These are phyloP conservation scores for Thalia dealbata DNA, from an alignment of 176 grass and related monocot species.

Conservation along the genomic window DNA sequence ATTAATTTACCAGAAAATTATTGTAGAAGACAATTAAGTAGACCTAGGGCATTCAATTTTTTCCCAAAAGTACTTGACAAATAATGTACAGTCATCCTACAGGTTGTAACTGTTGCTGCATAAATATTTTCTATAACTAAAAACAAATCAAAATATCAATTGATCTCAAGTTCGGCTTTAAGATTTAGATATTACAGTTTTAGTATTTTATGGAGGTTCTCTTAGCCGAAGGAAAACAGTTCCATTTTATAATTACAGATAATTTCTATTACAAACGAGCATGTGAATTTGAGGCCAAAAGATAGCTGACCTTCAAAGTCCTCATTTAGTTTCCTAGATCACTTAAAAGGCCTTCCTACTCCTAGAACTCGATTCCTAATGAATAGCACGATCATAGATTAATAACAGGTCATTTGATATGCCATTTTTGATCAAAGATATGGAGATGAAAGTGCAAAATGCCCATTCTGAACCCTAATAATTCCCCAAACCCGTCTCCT, in stretches of 20 bases:
- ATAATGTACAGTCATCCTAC: neutral
- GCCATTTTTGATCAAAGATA: slow-evolving; percentile 84
- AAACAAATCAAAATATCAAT: neutral
- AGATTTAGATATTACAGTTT: too few relatives aligned
- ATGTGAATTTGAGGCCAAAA: neutral
- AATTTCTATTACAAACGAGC: neutral
- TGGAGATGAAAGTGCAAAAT: too few relatives aligned
- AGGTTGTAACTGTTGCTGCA: neutral
- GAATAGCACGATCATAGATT: slow-evolving; percentile 90
- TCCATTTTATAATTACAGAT: neutral
- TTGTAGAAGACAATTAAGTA: neutral
- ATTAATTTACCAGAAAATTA: neutral
- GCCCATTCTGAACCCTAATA: too few relatives aligned
- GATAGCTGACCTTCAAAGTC: slow-evolving; percentile 67
- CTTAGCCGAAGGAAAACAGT: neutral
- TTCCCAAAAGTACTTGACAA: neutral
- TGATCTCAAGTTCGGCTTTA: neutral
- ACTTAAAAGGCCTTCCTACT: slow-evolving; percentile 64
- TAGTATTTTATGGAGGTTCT: too few relatives aligned
- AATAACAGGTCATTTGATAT: slow-evolving; percentile 82
- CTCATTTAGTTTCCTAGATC: slow-evolving; percentile 83
- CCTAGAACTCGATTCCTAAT: slow-evolving; percentile 88
- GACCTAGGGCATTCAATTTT: neutral
- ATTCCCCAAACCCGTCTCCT: too few relatives aligned
- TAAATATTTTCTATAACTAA: neutral